phyloP scores from a whole-genome alignment of 1,139 yeast genomes.

The Saccharomyces pastorianus region DNA sequence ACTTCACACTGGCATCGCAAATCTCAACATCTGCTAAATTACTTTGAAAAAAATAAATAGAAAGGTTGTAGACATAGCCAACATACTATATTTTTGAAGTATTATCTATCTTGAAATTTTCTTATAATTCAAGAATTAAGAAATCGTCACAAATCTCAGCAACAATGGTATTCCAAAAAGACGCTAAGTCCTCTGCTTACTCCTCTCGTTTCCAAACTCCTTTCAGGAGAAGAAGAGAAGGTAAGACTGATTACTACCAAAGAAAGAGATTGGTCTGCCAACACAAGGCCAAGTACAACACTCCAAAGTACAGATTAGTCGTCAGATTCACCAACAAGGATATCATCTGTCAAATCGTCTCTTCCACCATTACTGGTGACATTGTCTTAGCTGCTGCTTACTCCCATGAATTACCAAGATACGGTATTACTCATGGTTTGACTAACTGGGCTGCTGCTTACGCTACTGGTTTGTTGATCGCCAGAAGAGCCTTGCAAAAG shows the following conservation, averaged over 20 bases:
- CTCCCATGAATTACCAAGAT: constrained; percentile 96
- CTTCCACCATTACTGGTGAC: constrained; percentile 97
- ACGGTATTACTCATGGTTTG: constrained; percentile 97
- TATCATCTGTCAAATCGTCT: constrained; percentile 94
- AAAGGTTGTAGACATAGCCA: constrained; percentile 1
- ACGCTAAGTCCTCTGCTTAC: constrained; percentile 79
- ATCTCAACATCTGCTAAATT: background rate
- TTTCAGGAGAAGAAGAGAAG: constrained; percentile 99
- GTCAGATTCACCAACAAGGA: constrained; percentile 99
- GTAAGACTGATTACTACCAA: constrained; percentile 99
- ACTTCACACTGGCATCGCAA: background rate
- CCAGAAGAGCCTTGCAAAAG: constrained; percentile 98
- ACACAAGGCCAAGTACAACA: constrained; percentile 99
- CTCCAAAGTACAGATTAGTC: constrained; percentile 99
- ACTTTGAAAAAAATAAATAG: background rate
- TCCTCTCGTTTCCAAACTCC: constrained; percentile 99
- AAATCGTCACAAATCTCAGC: constrained; percentile 5
- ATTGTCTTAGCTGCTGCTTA: constrained; percentile 94
- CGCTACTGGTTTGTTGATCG: constrained; percentile 97
- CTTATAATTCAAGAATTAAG: background rate
- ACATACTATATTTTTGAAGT: background rate
- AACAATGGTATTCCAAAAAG: constrained; percentile 68
- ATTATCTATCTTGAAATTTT: background rate
- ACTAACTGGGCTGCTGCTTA: constrained; percentile 99
- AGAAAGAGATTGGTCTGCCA: constrained; percentile 99